Evolutionary conservation across 495 filamentous ascomycete species (phyloP), one percentile per base, ranked within the genome.

Genomic region (Xylaria flabelliformis): DNA sequence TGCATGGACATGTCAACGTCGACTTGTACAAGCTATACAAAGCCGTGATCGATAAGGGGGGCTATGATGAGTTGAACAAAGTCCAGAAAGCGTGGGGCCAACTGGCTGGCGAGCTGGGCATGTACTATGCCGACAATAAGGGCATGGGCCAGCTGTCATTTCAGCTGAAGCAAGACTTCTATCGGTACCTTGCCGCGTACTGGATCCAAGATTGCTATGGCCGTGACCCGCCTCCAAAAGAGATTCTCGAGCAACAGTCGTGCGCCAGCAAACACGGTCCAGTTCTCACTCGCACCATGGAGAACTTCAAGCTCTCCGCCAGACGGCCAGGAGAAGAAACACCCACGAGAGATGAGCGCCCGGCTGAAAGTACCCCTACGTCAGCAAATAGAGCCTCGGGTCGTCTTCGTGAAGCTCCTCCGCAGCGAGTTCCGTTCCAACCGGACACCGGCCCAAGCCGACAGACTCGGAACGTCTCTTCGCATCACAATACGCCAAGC

Each of bases 131-230:
- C 19, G 87, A 87, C 53, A 85, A 85, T 34, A 85, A 87, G 67
- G 91, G 92, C 71, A 85, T 90, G 19, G 89, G 92, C 24, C 90
- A 92, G 1, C 86, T 91, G 68, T 92, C 91, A 4, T 95, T 94
- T 79, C 85, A 88, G 29, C 79, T 95, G 61, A 96, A 96, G 82
- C 91, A 90, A 32, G 87, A 90, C 59, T 96, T 94, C 81, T 95
- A 95, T 84, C 92, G 91, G 74, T 90, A 94, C 73, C 87, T 96
- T 42, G 91, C 91, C 17, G 93, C 93, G 4, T 96, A 92, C 81
- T 93, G 95, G 81, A 93, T 96, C 63, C 84, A 87, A 46, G 88
- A 84, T n/a, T 76, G 91, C 41, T 89, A 92, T 79, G 86, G 88
- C 19, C 89, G 90, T 77, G 91, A 93, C 67, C 93, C 93, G 13